A percentile compares a stretch with the other conserved stretches of the same genome.
These are phyloP conservation scores for Globisporangium parvum DNA, from an alignment of 352 stramenopile genomes.

Conservation along the genomic window DNA sequence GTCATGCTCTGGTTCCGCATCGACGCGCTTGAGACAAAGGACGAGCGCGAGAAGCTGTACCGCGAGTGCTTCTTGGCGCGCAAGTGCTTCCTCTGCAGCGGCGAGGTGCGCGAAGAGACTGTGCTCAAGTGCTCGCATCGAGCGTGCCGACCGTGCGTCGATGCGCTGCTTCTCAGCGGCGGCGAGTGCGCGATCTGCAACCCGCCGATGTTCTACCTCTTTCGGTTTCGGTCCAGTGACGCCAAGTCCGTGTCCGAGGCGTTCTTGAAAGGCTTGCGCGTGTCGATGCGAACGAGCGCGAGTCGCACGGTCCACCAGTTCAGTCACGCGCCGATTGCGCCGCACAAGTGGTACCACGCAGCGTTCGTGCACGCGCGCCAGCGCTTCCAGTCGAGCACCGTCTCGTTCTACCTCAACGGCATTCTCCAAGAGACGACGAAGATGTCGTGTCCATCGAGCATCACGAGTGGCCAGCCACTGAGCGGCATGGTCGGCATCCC, in stretches of 20 bases:
- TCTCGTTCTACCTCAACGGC: conserved; percentile 56
- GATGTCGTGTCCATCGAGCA: conserved; percentile 57
- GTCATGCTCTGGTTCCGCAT: conserved; percentile 64
- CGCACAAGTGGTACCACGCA: conserved; percentile 42
- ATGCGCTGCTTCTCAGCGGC: conserved; percentile 43
- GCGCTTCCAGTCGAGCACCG: conserved; percentile 64
- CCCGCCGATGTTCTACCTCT: conserved; percentile 65
- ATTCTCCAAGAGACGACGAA: conserved; percentile 63
- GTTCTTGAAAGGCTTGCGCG: conserved; percentile 52
- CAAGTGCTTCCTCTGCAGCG: conserved; percentile 50
- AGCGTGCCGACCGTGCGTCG: conserved; percentile 46
- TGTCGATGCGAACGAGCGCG: conserved; percentile 62
- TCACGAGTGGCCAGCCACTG: conserved; percentile 42
- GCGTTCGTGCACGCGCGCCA: conserved; percentile 55
- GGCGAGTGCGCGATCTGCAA: conserved; percentile 73
- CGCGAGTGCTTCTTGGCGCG: conserved; percentile 48
- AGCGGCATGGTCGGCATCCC: conserved; percentile 55
- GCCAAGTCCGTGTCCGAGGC: conserved; percentile 62
- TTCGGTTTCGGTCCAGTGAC: conserved; percentile 61
- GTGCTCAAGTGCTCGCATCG: conserved; percentile 68
- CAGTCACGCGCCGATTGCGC: conserved; percentile 34
- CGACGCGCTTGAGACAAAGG: conserved; percentile 46
- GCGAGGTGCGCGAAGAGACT: conserved; percentile 35
- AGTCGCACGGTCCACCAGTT: conserved; percentile 49
- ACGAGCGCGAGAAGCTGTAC: conserved; percentile 57